Evolutionary conservation across 106 monocot genomes (phyloP), one percentile per base, ranked within the genome.

Genomic region (Acorus gramineus): DNA sequence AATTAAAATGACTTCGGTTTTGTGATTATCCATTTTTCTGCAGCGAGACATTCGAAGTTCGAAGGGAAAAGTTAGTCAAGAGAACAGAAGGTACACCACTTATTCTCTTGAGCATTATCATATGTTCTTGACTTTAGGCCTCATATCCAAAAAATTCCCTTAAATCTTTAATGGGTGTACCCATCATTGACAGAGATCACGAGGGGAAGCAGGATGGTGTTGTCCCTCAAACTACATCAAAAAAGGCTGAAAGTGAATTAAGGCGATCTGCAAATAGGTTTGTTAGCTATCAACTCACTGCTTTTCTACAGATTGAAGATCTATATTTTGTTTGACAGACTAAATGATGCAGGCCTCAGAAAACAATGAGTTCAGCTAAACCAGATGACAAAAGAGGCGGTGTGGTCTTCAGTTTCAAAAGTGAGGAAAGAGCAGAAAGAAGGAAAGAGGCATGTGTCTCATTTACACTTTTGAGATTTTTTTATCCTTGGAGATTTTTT

Each of bases 401-500:
- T 68, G 44, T 46, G 42, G 59, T 53, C 11, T 89, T 89, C 55
- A 80, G 9, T 48, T 81, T 83, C 43, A 85, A 71, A 86, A 78
- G 80, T 59, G 69, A 80, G 78, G 78, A 85, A 80, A 83, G 90
- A 73, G 82, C 83, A 57, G 85, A 90, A 56, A 80, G 76, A 70
- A 83, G 85, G 54, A 86, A 80, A 76, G 80, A 90, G 90, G 90
- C 56, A 86, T 14, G 9, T 46, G 14, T 57, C 5, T 5, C 12
- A 62, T 46, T 11, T 3, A 51, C 6, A 13, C 28, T 57, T 11
- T 47, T 4, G 4, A 5, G 47, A 45, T 55, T 56, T 14, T 7
- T 44, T 45, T 47, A n/a, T 14, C 13, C 28, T 0, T 28, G 0
- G 28, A 28, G 28, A 28, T 28, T 28, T 28, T 28, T 28, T 28